A percentile compares a stretch with the other conserved stretches of the same genome.
Conservation (phyloP, 2,329 filamentous ascomycete species). For the Geoglossum cookeanum region DNA sequence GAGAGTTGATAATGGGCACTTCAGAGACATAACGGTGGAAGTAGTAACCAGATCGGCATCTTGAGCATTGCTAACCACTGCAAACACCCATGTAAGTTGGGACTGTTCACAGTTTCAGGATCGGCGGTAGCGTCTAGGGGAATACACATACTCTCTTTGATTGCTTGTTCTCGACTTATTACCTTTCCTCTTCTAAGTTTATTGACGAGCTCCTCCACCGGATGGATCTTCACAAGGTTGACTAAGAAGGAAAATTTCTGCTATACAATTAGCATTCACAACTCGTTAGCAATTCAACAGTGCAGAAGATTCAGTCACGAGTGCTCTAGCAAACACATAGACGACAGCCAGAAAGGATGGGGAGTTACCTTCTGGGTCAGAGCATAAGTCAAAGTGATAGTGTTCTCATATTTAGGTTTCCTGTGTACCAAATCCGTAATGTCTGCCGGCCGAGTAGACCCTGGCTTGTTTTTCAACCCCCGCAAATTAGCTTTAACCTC, state of each 20-base stretch:
- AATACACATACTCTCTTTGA: slow-evolving; percentile 54
- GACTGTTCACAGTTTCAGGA: slow-evolving; percentile 4
- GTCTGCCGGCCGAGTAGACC: slow-evolving; percentile 83
- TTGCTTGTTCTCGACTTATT: slow-evolving; percentile 63
- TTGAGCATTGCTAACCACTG: slow-evolving; percentile 62
- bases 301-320: background rate
- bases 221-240: slow-evolving; percentile 55
- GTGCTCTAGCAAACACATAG: background rate
- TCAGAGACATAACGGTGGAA: slow-evolving; percentile 73
- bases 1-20: slow-evolving; percentile 78
- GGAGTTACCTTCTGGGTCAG: slow-evolving; percentile 61
- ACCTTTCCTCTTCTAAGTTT: slow-evolving; percentile 46
- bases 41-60: slow-evolving; percentile 82
- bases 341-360: slow-evolving; percentile 11
- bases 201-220: slow-evolving; percentile 51
- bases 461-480: slow-evolving; percentile 88
- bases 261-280: slow-evolving; percentile 3
- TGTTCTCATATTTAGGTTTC: slow-evolving; percentile 50
- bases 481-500: slow-evolving; percentile 87
- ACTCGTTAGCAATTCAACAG: background rate
- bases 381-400: slow-evolving; percentile 74
- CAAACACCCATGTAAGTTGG: slow-evolving; percentile 9
- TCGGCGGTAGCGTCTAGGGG: background rate
- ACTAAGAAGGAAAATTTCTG: slow-evolving; percentile 56
- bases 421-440: slow-evolving; percentile 60